Base-by-base conservation (phyloP, 345 rosid species). In the Geranium rotundifolium region DNA sequence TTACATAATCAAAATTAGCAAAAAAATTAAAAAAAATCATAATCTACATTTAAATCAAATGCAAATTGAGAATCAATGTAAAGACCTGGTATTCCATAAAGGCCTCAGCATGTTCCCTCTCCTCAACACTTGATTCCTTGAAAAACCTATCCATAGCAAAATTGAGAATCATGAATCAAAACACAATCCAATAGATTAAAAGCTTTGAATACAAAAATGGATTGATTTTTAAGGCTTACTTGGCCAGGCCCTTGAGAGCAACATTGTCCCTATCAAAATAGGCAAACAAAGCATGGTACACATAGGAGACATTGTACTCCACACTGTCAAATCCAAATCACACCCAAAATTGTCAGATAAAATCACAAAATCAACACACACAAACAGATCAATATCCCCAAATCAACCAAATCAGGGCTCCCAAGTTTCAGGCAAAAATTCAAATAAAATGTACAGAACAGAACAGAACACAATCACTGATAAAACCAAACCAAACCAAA, bases 21-120 rank as follows among this genome's bases (percentile, higher is more conserved):
- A 1, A 1, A 18, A 14, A 56, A 1, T 17, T 31, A 2, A 31
- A 31, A 31, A 31, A 31, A 31, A 2, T 31, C 37, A 2, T 3
- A 31, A 31, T 7, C 37, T 31, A 31, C 7, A 31, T 31, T 31
- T 59, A 68, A 34, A 56, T n/a, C 12, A 12, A 60, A 30, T 12
- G 54, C 9, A 62, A 27, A 56, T 60, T 16, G 68, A 20, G 41
- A 61, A 54, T 20, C 30, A 27, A 4, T 0, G 5, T 0, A 50
- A 14, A 58, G 13, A 90, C 99, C 97, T 90, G 99, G 67, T 85
- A 93, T 68, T 90, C 80, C 96, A 95, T 95, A 55, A 95, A 64
- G 76, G 79, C 80, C 78, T 95, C 97, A 65, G 99, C 99, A 41
- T 95, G 99, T 52, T 79, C 90, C 70, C 97, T 85, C 75, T 90